Conservation (phyloP, 2,329 filamentous ascomycete genomes). For the Neonectria coccinea region DNA sequence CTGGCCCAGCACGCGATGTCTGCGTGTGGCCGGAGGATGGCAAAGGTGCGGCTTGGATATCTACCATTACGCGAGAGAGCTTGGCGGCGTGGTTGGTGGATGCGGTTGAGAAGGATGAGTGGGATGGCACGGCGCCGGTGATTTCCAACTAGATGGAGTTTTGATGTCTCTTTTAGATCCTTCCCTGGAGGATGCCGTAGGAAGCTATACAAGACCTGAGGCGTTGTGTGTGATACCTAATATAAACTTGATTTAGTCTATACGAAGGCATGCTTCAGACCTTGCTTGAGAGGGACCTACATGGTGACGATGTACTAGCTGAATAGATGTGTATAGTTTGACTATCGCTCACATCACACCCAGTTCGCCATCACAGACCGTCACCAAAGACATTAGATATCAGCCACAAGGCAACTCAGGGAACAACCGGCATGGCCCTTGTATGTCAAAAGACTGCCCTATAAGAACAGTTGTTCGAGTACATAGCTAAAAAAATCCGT, state of each 20-base stretch:
- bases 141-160: constrained; percentile 53
- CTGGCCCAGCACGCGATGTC: constrained; percentile 51
- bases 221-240: neutral
- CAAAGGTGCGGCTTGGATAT: constrained; percentile 55
- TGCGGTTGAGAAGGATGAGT: constrained; percentile 54
- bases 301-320: too few relatives aligned
- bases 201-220: neutral
- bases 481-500: too few relatives aligned
- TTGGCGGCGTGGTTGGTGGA: constrained; percentile 61
- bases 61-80: constrained; percentile 51
- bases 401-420: too few relatives aligned
- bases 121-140: constrained; percentile 59
- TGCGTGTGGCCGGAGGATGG: constrained; percentile 58
- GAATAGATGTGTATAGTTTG: too few relatives aligned
- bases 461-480: too few relatives aligned
- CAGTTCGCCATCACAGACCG: too few relatives aligned
- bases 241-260: neutral
- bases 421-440: too few relatives aligned
- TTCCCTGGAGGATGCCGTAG: neutral
- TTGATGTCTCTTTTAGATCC: neutral
- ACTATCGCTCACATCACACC: too few relatives aligned
- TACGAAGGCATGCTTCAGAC: neutral
- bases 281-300: too few relatives aligned
- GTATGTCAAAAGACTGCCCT: too few relatives aligned
- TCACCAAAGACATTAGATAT: too few relatives aligned